phyloP scores from a whole-genome alignment of 2,329 filamentous ascomycete genomes.

The Exophiala viscosa region DNA sequence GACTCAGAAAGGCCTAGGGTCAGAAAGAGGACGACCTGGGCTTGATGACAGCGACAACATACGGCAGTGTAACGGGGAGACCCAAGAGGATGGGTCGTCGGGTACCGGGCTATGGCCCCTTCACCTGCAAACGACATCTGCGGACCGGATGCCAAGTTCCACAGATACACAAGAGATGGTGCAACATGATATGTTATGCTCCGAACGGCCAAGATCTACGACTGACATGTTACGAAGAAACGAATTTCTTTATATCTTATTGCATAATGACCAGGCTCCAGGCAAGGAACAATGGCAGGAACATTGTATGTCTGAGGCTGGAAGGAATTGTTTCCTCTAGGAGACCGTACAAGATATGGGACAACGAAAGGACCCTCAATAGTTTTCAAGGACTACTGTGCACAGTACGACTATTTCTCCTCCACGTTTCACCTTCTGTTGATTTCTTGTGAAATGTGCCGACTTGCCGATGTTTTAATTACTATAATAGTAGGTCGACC shows the following conservation, averaged over 20 bases:
- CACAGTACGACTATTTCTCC: not conserved
- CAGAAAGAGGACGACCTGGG: too few relatives aligned
- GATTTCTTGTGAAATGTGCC: too few relatives aligned
- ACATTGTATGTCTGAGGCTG: not conserved
- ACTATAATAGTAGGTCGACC: too few relatives aligned
- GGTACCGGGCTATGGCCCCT: not conserved
- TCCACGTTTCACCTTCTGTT: too few relatives aligned
- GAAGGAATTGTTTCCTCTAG: not conserved
- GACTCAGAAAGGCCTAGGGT: too few relatives aligned
- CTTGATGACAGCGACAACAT: not conserved
- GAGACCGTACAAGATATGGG: not conserved
- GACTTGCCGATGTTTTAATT: too few relatives aligned
- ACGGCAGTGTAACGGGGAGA: not conserved
- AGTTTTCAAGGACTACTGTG: too few relatives aligned
- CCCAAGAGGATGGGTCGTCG: not conserved
- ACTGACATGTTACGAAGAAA: not conserved
- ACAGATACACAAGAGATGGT: not conserved
- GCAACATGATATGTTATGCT: not conserved
- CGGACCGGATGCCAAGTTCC: not conserved
- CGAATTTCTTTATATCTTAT: not conserved
- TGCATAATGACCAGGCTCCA: not conserved
- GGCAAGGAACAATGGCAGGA: not conserved
- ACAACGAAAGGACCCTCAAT: not conserved
- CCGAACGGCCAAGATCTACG: not conserved
- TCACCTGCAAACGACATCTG: not conserved